Evolutionary conservation across 75 land plant species (phyloP), one percentile per base, ranked within the genome.

Genomic region (Sequoiadendron giganteum): DNA sequence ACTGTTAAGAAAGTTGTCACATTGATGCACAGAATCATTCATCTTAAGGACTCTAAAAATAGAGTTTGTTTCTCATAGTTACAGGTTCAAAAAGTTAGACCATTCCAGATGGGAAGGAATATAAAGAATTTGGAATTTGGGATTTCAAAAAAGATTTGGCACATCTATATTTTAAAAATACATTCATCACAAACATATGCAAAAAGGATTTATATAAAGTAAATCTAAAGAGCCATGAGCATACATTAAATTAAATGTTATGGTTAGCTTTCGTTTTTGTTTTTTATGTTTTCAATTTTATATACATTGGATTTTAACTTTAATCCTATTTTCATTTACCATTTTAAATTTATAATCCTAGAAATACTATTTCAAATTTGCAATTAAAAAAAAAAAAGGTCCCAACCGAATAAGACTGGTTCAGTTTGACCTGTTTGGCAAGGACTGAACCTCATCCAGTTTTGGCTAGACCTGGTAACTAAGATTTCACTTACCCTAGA

Each of bases 401-500:
- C 68, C 68, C 1, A 28, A 21, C 5, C 28, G 7, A 61, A 19
- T 25, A 61, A 21, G n/a, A 21, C n/a, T 25, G 28, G 68, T 61
- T 55, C 25, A 4, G 68, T 61, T 61, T 61, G 5, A 25, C n/a
- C 7, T 25, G 68, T 61, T 55, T 13, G 16, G 56, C 16, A 14
- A 3, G 25, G 68, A 19, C 21, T 19, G 25, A 61, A 4, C 68
- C 25, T 61, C 68, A 61, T 61, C 68, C 28, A 61, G 25, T 19
- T 65, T 3, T 65, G 70, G n/a, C 70, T 28, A 7, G 70, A 28
- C 10, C 70, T 65, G 70, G 30, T 65, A 65, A 0, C n/a, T 65
- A 18, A 3, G 8, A 52, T 21, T 65, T 56, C 6, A 61, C 93
- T 86, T 90, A 96, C 99, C 88, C 89, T 93, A 68, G 89, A 48